Evolutionary conservation across 2,329 filamentous ascomycete genomes (phyloP).

Genomic region (Fusarium penzigii): DNA sequence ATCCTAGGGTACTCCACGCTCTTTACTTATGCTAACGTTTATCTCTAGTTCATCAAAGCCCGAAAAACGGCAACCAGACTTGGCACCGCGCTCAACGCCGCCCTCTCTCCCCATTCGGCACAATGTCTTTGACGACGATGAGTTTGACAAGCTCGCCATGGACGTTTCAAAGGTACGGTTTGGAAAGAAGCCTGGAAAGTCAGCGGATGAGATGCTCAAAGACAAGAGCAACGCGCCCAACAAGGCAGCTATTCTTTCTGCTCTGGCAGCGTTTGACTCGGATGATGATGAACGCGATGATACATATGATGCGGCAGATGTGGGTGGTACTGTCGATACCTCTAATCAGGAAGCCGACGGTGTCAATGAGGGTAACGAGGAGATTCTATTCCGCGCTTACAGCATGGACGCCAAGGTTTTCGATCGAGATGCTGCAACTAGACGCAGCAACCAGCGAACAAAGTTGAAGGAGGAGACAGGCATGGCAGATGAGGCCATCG

Average conservation of each 20-base stretch:
- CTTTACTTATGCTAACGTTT: slow-evolving; percentile 17
- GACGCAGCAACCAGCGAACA: slow-evolving; percentile 62
- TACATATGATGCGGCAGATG: slow-evolving; percentile 90
- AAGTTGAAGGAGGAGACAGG: slow-evolving; percentile 74
- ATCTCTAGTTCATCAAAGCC: slow-evolving; percentile 30
- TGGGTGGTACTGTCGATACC: slow-evolving; percentile 82
- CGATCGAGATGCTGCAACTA: slow-evolving; percentile 68
- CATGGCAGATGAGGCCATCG: slow-evolving; percentile 91
- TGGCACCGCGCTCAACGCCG: slow-evolving; percentile 63
- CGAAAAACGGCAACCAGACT: slow-evolving; percentile 33
- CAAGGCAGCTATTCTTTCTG: slow-evolving; percentile 86
- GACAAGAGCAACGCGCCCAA: slow-evolving; percentile 66
- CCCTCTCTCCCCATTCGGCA: slow-evolving; percentile 58
- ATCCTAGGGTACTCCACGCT: background rate
- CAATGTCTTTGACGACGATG: slow-evolving; percentile 80
- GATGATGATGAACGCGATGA: slow-evolving; percentile 97
- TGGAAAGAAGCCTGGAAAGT: slow-evolving; percentile 67
- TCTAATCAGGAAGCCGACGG: slow-evolving; percentile 57
- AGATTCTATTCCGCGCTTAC: slow-evolving; percentile 72
- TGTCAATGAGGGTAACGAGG: slow-evolving; percentile 60
- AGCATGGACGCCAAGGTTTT: slow-evolving; percentile 67
- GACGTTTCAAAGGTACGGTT: slow-evolving; percentile 72
- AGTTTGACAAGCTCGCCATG: slow-evolving; percentile 70
- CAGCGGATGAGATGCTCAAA: slow-evolving; percentile 71
- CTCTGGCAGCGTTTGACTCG: slow-evolving; percentile 83